These are phyloP conservation scores for Dothideomycetes sp. DNA, from an alignment of 2,329 filamentous ascomycete genomes.

Conservation along the genomic window DNA sequence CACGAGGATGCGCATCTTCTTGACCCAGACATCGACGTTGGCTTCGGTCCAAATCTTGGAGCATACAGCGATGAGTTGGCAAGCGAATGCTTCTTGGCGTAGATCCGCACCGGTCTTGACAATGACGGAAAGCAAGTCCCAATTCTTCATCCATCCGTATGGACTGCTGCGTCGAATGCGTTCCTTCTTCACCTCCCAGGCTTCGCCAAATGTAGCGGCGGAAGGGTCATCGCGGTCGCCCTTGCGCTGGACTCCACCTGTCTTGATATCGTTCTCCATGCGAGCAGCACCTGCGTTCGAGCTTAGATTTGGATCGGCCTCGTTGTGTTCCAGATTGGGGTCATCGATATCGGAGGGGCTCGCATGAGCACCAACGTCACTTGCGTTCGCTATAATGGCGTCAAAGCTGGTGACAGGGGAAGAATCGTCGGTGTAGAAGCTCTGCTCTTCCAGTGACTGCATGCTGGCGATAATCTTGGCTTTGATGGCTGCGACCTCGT, in stretches of 20 bases:
- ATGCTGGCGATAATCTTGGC: constrained; percentile 84
- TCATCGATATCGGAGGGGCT: constrained; percentile 46
- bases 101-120: constrained; percentile 78
- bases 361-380: constrained; percentile 38
- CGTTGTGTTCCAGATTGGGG: constrained; percentile 24
- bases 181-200: constrained; percentile 75
- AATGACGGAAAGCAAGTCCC: constrained; percentile 78
- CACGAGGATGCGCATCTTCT: constrained; percentile 76
- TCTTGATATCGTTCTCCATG: constrained; percentile 86
- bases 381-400: constrained; percentile 66
- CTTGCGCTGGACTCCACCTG: constrained; percentile 67
- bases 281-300: constrained; percentile 65
- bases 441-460: constrained; percentile 79
- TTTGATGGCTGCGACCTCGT: constrained; percentile 73
- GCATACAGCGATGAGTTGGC: constrained; percentile 72
- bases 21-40: constrained; percentile 70
- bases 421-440: constrained; percentile 64
- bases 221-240: constrained; percentile 78
- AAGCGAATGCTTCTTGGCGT: constrained; percentile 76
- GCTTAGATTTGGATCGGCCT: constrained; percentile 40
- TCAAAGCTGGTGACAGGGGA: constrained; percentile 63
- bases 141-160: constrained; percentile 83
- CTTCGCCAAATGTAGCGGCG: constrained; percentile 76
- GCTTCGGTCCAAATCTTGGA: constrained; percentile 73
- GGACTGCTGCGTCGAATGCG: constrained; percentile 73